These are phyloP conservation scores for Guyanaporus albipodus DNA, from an alignment of 768 basidiomycete genomes.

Conservation along the genomic window DNA sequence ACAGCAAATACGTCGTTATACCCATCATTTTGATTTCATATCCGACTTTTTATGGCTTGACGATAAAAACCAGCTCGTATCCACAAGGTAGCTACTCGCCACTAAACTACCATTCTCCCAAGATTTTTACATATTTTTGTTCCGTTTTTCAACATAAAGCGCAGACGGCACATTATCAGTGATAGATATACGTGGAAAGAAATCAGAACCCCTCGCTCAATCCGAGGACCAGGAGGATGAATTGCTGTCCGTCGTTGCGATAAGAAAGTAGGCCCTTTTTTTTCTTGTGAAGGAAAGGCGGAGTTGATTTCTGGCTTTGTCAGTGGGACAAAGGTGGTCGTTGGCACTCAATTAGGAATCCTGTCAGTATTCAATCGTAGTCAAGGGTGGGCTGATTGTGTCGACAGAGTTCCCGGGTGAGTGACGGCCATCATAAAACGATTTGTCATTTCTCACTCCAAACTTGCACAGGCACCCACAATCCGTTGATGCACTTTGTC, in stretches of 20 bases:
- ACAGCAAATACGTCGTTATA: constrained; percentile 62
- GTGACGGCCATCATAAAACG: constrained; percentile 18
- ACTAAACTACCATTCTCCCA: neutral
- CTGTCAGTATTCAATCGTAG: constrained; percentile 85
- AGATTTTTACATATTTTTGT: neutral
- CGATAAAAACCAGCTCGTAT: constrained; percentile 79
- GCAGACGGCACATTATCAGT: constrained; percentile 93
- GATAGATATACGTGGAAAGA: constrained; percentile 84
- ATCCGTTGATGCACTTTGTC: constrained; percentile 83
- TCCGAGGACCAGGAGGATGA: constrained; percentile 98
- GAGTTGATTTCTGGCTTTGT: neutral
- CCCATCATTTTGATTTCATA: constrained; percentile 92
- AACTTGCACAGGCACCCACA: constrained; percentile 69
- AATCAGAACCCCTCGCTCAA: constrained; percentile 70
- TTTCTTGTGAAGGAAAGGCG: neutral
- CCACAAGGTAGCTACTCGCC: constrained; percentile 63
- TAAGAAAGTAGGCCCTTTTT: constrained; percentile 60
- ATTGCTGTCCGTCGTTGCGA: constrained; percentile 76
- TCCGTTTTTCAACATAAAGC: constrained; percentile 37
- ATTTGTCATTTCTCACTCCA: constrained; percentile 9
- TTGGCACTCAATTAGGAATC: constrained; percentile 88
- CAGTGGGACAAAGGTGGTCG: constrained; percentile 76
- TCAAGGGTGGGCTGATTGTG: constrained; percentile 89
- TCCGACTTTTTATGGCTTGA: constrained; percentile 86
- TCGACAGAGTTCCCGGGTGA: constrained; percentile 85